A percentile compares a stretch with the other conserved stretches of the same genome.
Conservation (phyloP, 176 grass and related monocot species). For the Ananas comosus region DNA sequence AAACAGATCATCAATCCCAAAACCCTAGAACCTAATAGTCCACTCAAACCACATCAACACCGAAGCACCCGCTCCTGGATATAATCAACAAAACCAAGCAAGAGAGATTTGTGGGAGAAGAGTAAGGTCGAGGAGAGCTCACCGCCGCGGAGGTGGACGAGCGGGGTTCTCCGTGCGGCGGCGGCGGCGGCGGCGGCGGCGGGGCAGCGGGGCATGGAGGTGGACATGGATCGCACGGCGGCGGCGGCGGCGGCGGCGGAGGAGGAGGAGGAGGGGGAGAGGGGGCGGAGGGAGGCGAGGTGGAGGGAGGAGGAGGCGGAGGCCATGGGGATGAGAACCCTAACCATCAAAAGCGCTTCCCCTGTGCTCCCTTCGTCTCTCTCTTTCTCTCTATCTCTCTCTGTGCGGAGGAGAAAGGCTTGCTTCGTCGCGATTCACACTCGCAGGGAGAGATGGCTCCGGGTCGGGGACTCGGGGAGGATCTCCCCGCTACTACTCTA, state of each 20-base stretch:
- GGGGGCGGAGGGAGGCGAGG: neutral
- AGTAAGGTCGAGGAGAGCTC: neutral
- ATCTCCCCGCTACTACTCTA: too few species aligned
- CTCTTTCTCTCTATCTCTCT: neutral
- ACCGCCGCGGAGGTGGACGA: neutral
- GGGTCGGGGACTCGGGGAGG: too few species aligned
- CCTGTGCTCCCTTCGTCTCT: neutral
- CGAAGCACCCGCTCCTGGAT: neutral
- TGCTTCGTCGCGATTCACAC: too few species aligned
- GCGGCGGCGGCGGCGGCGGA: slow-evolving; percentile 4
- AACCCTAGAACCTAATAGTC: too few species aligned
- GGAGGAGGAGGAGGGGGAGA: neutral
- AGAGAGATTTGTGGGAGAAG: neutral
- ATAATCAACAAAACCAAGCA: neutral
- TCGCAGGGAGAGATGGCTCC: too few species aligned
- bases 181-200: slow-evolving; percentile 17
- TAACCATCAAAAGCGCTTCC: neutral
- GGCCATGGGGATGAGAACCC: slow-evolving; percentile 10
- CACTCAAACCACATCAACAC: too few species aligned
- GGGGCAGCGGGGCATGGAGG: slow-evolving; percentile 21
- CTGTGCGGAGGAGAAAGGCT: neutral
- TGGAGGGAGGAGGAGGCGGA: neutral
- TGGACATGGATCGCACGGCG: slow-evolving; percentile 12
- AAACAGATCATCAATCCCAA: too few species aligned
- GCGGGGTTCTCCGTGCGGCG: neutral